These are phyloP conservation scores for Lentinula detonsa DNA, from an alignment of 768 basidiomycete genomes.

Conservation along the genomic window DNA sequence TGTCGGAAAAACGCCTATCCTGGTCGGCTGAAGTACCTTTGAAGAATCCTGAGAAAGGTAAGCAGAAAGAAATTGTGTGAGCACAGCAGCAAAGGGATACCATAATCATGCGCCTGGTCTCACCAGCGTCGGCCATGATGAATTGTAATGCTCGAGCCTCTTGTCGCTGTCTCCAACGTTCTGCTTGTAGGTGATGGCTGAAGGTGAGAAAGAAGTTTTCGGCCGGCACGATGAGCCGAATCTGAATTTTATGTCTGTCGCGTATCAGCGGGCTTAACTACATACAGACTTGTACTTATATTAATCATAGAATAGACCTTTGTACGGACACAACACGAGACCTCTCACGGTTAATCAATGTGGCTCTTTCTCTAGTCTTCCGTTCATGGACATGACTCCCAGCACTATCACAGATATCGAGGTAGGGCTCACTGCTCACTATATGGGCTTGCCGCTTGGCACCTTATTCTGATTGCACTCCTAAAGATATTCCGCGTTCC, in stretches of 20 bases:
- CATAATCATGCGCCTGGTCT: conserved; percentile 19
- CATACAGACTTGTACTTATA: no score
- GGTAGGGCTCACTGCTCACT: neutral
- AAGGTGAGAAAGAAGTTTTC: neutral
- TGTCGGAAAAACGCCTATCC: conserved; percentile 91
- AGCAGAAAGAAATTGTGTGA: conserved; percentile 16
- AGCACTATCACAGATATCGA: conserved; percentile 9
- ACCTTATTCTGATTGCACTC: neutral
- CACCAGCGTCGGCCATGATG: conserved; percentile 57
- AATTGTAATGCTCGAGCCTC: neutral
- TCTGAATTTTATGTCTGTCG: neutral
- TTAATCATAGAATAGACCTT: no score
- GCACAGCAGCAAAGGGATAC: conserved; percentile 16
- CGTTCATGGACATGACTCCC: neutral
- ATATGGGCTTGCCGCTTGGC: no score
- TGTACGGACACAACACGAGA: no score
- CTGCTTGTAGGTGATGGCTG: neutral
- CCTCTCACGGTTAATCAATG: neutral
- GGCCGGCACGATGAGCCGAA: neutral
- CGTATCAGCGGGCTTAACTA: no score
- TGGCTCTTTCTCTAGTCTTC: neutral
- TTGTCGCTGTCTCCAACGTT: neutral
- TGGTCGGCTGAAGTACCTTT: conserved; percentile 89
- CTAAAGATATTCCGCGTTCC: conserved; percentile 58
- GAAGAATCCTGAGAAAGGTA: conserved; percentile 61